These are phyloP conservation scores for Dimocarpus longan DNA, from an alignment of 345 rosid genomes.

Conservation along the genomic window DNA sequence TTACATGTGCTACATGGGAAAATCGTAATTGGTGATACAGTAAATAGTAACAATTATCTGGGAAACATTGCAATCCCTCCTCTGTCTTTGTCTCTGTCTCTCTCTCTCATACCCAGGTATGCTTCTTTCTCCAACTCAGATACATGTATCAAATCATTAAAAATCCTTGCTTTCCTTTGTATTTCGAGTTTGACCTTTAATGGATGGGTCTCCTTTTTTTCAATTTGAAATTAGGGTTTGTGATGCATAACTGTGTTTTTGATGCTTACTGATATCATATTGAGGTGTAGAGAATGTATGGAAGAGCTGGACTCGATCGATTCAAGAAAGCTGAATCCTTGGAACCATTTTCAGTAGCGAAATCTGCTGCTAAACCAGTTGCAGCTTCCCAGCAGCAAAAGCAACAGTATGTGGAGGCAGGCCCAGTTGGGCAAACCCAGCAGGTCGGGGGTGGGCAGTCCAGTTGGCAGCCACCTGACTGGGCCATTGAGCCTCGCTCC, in stretches of 20 bases:
- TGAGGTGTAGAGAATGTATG: slow-evolving; percentile 61
- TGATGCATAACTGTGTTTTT: not conserved
- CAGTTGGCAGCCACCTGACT: slow-evolving; percentile 90
- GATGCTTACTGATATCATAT: not conserved
- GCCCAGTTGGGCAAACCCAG: slow-evolving; percentile 44
- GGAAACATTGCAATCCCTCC: not conserved
- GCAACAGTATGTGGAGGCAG: too few relatives aligned
- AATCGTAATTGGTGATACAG: not conserved
- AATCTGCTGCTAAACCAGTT: slow-evolving; percentile 25
- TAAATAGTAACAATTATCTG: not conserved
- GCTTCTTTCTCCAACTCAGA: not conserved
- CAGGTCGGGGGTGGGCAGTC: slow-evolving; percentile 83
- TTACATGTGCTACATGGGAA: not conserved
- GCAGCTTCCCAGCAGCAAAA: not conserved
- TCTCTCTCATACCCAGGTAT: not conserved
- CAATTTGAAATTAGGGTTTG: slow-evolving; percentile 16
- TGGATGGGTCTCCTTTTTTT: not conserved
- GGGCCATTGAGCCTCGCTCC: slow-evolving; percentile 88
- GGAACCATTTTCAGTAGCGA: slow-evolving; percentile 79
- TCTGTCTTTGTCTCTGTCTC: not conserved
- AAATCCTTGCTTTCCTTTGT: not conserved
- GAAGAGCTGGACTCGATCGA: slow-evolving; percentile 87
- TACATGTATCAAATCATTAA: not conserved
- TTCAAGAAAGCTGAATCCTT: slow-evolving; percentile 86
- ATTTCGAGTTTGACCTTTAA: not conserved